Evolutionary conservation across 306 rosid genomes (phyloP).

Genomic region (Cotoneaster glaucophyllus): DNA sequence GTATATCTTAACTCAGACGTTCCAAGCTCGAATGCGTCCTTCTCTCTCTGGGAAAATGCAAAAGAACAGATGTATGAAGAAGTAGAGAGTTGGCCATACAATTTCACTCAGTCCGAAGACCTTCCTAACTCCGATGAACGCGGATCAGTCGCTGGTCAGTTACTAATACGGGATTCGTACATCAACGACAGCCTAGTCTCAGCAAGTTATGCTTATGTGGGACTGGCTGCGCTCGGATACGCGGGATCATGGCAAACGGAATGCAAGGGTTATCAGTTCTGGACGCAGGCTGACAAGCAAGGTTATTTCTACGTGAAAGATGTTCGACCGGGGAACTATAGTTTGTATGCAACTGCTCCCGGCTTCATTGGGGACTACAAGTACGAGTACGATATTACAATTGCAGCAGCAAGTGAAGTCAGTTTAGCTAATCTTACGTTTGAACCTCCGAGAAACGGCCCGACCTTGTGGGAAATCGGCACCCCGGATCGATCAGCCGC

Average conservation of each 20-base stretch:
- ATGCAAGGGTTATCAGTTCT: slow-evolving; percentile 89
- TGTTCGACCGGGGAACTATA: slow-evolving; percentile 54
- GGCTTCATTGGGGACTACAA: slow-evolving; percentile 70
- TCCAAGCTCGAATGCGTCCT: background rate
- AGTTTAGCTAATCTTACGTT: slow-evolving; percentile 32
- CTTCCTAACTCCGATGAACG: slow-evolving; percentile 40
- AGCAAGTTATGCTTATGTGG: slow-evolving; percentile 49
- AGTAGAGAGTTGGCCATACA: slow-evolving; percentile 64
- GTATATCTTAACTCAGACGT: slow-evolving; percentile 49
- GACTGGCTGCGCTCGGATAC: slow-evolving; percentile 62
- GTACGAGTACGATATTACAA: slow-evolving; percentile 29
- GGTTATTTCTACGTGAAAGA: slow-evolving; percentile 52
- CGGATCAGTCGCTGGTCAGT: slow-evolving; percentile 42
- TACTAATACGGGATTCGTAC: slow-evolving; percentile 36
- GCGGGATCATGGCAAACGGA: slow-evolving; percentile 81
- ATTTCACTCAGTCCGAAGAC: slow-evolving; percentile 54
- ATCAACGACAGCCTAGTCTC: background rate
- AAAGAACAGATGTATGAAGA: slow-evolving; percentile 43
- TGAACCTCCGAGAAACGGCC: slow-evolving; percentile 71
- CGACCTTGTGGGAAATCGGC: slow-evolving; percentile 86
- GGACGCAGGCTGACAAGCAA: slow-evolving; percentile 45
- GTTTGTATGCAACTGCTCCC: slow-evolving; percentile 70
- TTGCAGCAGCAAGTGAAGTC: slow-evolving; percentile 34
- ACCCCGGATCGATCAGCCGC: slow-evolving; percentile 72
- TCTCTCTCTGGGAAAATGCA: slow-evolving; percentile 58